phyloP scores from a whole-genome alignment of 1,284 basidiomycete species.

The Cerrena zonata region DNA sequence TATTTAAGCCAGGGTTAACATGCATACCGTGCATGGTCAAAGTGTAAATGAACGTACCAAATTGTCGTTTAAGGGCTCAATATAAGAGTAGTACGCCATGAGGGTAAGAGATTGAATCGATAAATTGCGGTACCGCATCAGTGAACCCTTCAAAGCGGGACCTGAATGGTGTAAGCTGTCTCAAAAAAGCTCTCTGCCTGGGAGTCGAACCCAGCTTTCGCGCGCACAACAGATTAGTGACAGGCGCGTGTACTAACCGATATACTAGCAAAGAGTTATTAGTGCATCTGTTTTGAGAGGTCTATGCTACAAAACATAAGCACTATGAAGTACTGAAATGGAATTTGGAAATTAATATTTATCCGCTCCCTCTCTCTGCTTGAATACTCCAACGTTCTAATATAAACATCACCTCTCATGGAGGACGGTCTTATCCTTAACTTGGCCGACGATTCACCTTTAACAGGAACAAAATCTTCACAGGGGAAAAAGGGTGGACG shows the following conservation, averaged over 20 bases:
- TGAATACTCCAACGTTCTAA: too few relatives aligned
- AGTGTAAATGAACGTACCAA: constrained; percentile 35
- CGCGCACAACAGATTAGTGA: background rate
- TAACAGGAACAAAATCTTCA: constrained; percentile 23
- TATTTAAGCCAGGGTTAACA: too few relatives aligned
- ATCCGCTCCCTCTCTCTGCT: too few relatives aligned
- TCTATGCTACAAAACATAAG: too few relatives aligned
- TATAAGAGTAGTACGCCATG: constrained; percentile 45
- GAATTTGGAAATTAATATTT: too few relatives aligned
- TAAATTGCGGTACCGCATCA: too few relatives aligned
- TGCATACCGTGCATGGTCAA: background rate
- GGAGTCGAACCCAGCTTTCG: constrained; percentile 3
- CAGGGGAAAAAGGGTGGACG: constrained; percentile 62
- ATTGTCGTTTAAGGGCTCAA: constrained; percentile 52
- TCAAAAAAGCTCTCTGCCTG: constrained; percentile 1
- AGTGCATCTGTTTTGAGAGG: too few relatives aligned
- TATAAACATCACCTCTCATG: too few relatives aligned
- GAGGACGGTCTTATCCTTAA: constrained; percentile 70
- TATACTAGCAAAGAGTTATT: constrained; percentile 1
- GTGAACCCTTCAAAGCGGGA: background rate
- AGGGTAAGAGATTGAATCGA: too few relatives aligned
- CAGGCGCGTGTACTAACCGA: constrained; percentile 3
- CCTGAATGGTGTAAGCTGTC: too few relatives aligned
- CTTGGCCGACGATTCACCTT: constrained; percentile 41
- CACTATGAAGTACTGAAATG: too few relatives aligned